Evolutionary conservation across 805 yeast species (phyloP).

Genomic region (Wilhelminamyces savonicus): DNA sequence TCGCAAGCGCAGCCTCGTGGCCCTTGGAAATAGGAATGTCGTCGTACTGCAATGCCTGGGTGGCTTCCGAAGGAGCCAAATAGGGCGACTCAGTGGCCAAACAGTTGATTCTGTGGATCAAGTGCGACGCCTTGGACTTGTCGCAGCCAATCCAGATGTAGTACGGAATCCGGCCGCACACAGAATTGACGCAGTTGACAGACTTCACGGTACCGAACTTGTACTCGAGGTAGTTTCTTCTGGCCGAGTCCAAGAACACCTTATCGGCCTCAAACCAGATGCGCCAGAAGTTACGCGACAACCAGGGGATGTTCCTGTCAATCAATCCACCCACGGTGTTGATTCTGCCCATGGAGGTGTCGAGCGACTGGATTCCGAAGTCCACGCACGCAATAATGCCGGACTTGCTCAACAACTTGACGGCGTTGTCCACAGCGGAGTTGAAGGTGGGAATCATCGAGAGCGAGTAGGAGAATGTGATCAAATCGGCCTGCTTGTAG

Average conservation of each 20-base stretch:
- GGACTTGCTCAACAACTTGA: slow-evolving; percentile 40
- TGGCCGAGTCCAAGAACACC: slow-evolving; percentile 70
- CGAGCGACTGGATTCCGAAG: slow-evolving; percentile 69
- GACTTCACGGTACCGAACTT: slow-evolving; percentile 77
- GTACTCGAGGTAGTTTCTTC: slow-evolving; percentile 80
- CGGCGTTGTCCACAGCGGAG: slow-evolving; percentile 69
- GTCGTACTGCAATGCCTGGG: slow-evolving; percentile 15
- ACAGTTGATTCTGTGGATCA: slow-evolving; percentile 63
- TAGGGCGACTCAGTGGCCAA: slow-evolving; percentile 80
- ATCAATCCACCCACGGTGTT: slow-evolving; percentile 71
- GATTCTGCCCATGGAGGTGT: slow-evolving; percentile 59
- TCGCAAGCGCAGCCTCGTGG: slow-evolving; percentile 66
- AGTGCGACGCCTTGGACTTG: slow-evolving; percentile 26
- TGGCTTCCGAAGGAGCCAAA: slow-evolving; percentile 50
- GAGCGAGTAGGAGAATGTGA: slow-evolving; percentile 74
- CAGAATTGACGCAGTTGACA: slow-evolving; percentile 56
- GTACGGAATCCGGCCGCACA: slow-evolving; percentile 71
- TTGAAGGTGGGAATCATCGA: slow-evolving; percentile 84
- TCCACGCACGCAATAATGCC: slow-evolving; percentile 72
- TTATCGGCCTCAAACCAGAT: slow-evolving; percentile 83
- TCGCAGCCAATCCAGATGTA: slow-evolving; percentile 74
- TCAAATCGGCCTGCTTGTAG: slow-evolving; percentile 51
- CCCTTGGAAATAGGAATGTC: slow-evolving; percentile 54
- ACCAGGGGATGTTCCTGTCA: slow-evolving; percentile 71
- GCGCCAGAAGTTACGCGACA: slow-evolving; percentile 76